Evolutionary conservation across 108 stramenopile genomes (phyloP).

Genomic region (Pseudonitzschia pungens): DNA sequence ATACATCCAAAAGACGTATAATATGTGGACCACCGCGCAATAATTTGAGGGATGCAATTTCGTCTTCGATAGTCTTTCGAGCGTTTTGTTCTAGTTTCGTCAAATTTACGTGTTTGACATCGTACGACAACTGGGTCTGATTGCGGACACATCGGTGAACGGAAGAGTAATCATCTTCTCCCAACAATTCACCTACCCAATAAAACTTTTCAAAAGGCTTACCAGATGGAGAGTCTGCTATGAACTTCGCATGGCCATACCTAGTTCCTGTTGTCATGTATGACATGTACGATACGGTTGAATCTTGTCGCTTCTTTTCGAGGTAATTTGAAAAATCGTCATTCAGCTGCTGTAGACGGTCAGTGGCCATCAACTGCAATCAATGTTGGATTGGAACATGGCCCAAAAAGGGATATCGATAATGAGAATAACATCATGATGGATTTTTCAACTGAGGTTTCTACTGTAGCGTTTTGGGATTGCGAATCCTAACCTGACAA

Average conservation of each 20-base stretch:
- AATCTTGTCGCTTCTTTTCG: constrained; percentile 37
- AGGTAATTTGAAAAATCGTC: constrained; percentile 43
- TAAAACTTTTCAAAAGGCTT: constrained; percentile 44
- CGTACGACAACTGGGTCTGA: constrained; percentile 40
- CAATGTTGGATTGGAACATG: constrained; percentile 8
- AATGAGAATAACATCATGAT: background rate
- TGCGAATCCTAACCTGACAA: too few relatives aligned
- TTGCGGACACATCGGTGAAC: constrained; percentile 62
- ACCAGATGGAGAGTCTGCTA: constrained; percentile 39
- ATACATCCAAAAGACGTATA: constrained; percentile 77
- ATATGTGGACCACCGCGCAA: constrained; percentile 82
- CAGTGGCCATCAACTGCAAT: constrained; percentile 39
- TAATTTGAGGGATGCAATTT: constrained; percentile 59
- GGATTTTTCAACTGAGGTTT: too few relatives aligned
- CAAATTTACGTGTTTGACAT: constrained; percentile 64
- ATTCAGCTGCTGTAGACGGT: constrained; percentile 43
- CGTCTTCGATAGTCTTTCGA: constrained; percentile 49
- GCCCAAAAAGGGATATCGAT: background rate
- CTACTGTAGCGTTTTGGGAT: too few relatives aligned
- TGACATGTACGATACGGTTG: constrained; percentile 36
- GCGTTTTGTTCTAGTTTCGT: constrained; percentile 33
- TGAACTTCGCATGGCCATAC: constrained; percentile 36
- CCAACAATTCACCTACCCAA: constrained; percentile 46
- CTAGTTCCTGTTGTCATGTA: constrained; percentile 45
- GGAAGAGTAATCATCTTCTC: constrained; percentile 70